Evolutionary conservation across 176 grass and related monocot genomes (phyloP).

Genomic region (Aegilops bicornis): DNA sequence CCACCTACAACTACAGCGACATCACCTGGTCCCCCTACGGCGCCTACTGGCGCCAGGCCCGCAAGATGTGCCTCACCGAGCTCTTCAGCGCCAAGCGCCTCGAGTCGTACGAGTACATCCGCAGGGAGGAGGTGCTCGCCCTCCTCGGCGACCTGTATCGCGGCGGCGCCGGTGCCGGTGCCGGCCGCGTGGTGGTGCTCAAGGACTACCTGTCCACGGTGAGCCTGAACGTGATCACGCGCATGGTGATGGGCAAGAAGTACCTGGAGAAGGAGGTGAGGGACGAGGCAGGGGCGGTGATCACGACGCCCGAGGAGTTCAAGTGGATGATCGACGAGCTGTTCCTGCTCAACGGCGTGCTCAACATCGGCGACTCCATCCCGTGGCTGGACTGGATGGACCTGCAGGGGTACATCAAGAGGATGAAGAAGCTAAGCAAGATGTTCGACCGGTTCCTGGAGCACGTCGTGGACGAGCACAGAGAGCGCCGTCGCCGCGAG

Average conservation of each 20-base stretch:
- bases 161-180: neutral
- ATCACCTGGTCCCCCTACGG: no score
- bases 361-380: slow-evolving; percentile 92
- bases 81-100: no score
- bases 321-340: slow-evolving; percentile 84
- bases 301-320: slow-evolving; percentile 72
- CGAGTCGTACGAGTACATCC: no score
- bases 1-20: no score
- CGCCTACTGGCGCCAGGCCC: no score
- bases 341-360: slow-evolving; percentile 86
- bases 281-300: slow-evolving; percentile 4
- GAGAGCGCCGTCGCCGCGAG: slow-evolving; percentile 37
- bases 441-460: slow-evolving; percentile 84
- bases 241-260: slow-evolving; percentile 91
- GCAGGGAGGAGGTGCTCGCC: no score
- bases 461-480: slow-evolving; percentile 78
- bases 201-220: slow-evolving; percentile 72
- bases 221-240: slow-evolving; percentile 79
- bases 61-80: no score
- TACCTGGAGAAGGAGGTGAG: slow-evolving; percentile 43
- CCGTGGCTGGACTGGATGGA: slow-evolving; percentile 80
- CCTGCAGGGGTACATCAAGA: slow-evolving; percentile 74
- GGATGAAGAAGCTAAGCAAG: slow-evolving; percentile 84
- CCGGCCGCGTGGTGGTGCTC: slow-evolving; percentile 47
- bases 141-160: no score